Base-by-base conservation (phyloP, 1,284 basidiomycete species). In the Moesziomyces sp. region DNA sequence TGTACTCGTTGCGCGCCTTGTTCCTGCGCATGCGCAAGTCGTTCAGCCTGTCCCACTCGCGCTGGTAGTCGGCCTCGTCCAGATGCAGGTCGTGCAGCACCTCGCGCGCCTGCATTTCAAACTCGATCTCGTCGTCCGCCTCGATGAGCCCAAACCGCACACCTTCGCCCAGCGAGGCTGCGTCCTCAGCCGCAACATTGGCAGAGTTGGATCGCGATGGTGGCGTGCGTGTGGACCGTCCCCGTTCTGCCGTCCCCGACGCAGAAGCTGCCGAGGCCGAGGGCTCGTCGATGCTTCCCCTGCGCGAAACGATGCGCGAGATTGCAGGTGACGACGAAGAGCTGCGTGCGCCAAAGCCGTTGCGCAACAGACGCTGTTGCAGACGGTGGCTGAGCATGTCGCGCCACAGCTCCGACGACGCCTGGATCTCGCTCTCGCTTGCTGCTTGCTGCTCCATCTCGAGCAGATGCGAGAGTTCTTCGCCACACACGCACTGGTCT, bases 401-500 rank as follows among this genome's bases (percentile, higher is more conserved):
- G 7, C 66, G 47, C 71, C 71, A 74, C 19, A 74, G 55, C 9
- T 68, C 71, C 23, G 61, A 65, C 26, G 57, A 60, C 1, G 71
- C 66, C n/a, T 73, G 64, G 3, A 58, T 33, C 42, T 73, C 70
- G 42, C 57, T 60, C n/a, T 67, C 70, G 33, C 48, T 52, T 8
- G 49, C 61, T n/a, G 71, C 66, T 26, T 65, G 58, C 40, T 57
- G 54, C 45, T 76, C 74, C 60, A 76, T 65, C 46, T 68, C 60
- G n/a, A 76, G 52, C 40, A 76, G 33, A 19, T 59, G 57, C 26
- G 64, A 53, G 10, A 75, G 57, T 6, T 67, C 56, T 47, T 77
- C 71, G n/a, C 75, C 75, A 46, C 75, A 77, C 0, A 74, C 73
- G 43, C 75, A 77, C 33, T 77, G 75, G 5, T 58, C 62, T 38